These are phyloP conservation scores for Entonaema liquescens DNA, from an alignment of 495 filamentous ascomycete species.

Conservation along the genomic window DNA sequence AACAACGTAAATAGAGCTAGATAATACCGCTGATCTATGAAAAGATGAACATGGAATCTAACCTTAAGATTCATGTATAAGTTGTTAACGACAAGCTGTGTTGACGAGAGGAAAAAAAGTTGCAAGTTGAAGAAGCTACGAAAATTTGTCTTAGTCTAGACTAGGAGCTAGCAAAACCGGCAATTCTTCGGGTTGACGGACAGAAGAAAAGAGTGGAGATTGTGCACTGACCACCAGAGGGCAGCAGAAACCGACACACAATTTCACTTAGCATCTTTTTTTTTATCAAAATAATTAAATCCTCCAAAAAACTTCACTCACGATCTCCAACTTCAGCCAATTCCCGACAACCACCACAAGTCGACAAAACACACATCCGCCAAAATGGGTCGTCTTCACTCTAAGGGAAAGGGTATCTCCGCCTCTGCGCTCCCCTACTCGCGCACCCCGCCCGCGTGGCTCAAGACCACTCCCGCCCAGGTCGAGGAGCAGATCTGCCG, in stretches of 20 bases:
- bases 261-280: constrained; percentile 34
- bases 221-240: constrained; percentile 13
- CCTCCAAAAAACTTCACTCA: constrained; percentile 29
- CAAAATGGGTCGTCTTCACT: constrained; percentile 98
- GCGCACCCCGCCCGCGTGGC: constrained; percentile 87
- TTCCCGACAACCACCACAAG: constrained; percentile 43
- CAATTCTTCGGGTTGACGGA: constrained; percentile 19
- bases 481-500: constrained; percentile 99
- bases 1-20: not conserved
- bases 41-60: not conserved
- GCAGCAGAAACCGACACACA: constrained; percentile 34
- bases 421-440: constrained; percentile 96
- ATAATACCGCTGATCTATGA: not conserved
- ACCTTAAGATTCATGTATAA: not conserved
- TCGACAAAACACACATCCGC: constrained; percentile 51
- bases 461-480: constrained; percentile 87
- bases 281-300: constrained; percentile 27
- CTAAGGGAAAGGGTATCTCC: constrained; percentile 98
- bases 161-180: not conserved
- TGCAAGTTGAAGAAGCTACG: not conserved
- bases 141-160: not conserved
- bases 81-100: not conserved
- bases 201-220: not conserved
- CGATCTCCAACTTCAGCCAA: constrained; percentile 34
- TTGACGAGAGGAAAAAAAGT: constrained; percentile 1